Conservation (phyloP, 2,329 filamentous ascomycete genomes). For the Fusarium chaquense region DNA sequence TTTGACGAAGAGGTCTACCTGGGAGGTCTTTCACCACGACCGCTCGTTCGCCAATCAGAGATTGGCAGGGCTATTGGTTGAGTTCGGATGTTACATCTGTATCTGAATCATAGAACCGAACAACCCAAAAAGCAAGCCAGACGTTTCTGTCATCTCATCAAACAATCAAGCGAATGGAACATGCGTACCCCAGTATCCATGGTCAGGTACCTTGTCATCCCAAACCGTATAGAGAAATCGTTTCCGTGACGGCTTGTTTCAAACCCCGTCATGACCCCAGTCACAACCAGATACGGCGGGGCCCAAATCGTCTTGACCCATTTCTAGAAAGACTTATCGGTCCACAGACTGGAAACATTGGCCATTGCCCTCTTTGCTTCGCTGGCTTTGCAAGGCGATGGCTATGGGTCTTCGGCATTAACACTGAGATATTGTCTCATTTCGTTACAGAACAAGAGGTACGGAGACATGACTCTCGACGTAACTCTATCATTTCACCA, state of each 20-base stretch:
- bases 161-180: slow-evolving; percentile 10
- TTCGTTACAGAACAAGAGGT: slow-evolving; percentile 21
- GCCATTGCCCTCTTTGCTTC: slow-evolving; percentile 2
- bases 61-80: slow-evolving; percentile 69
- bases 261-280: slow-evolving; percentile 32
- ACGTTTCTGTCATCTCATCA: slow-evolving; percentile 13
- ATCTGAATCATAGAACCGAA: neutral
- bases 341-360: slow-evolving; percentile 8
- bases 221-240: slow-evolving; percentile 27
- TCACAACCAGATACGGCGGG: slow-evolving; percentile 30
- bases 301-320: slow-evolving; percentile 38
- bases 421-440: slow-evolving; percentile 24
- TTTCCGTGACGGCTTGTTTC: slow-evolving; percentile 43
- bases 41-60: slow-evolving; percentile 59
- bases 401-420: slow-evolving; percentile 27
- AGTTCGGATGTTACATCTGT: slow-evolving; percentile 38
- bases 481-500: neutral
- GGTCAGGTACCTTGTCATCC: slow-evolving; percentile 26
- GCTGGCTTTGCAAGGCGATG: slow-evolving; percentile 4
- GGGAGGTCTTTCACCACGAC: slow-evolving; percentile 63
- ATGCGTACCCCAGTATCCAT: slow-evolving; percentile 24
- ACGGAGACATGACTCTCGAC: slow-evolving; percentile 6
- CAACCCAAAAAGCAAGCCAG: slow-evolving; percentile 16
- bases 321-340: slow-evolving; percentile 21
- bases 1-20: slow-evolving; percentile 61